Conservation (phyloP, 2,329 filamentous ascomycete genomes). For the Aspergillus caelatus region DNA sequence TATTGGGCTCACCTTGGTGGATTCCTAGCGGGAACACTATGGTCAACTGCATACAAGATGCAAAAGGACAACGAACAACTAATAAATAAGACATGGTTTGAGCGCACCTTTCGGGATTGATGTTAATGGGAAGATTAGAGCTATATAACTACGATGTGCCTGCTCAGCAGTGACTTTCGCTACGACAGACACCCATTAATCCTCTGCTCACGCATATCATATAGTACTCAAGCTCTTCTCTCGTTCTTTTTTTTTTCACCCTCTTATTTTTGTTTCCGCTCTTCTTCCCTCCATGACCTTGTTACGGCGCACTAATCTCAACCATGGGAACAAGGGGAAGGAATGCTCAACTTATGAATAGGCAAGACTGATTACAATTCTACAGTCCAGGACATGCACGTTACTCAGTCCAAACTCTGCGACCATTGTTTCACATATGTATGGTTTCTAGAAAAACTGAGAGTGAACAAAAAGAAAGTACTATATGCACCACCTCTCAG, state of each 20-base stretch:
- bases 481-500: not conserved
- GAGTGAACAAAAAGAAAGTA: not conserved
- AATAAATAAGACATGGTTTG: conserved; percentile 21
- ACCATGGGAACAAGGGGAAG: not conserved
- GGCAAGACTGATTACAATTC: not conserved
- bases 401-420: not conserved
- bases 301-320: not conserved
- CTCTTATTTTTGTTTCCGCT: not conserved
- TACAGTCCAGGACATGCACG: not conserved
- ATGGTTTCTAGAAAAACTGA: not conserved
- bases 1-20: conserved; percentile 48
- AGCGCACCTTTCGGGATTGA: conserved; percentile 9
- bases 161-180: not conserved
- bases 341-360: not conserved
- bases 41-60: conserved; percentile 17
- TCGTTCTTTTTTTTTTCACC: not conserved
- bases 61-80: conserved; percentile 15
- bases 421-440: not conserved
- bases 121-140: not conserved
- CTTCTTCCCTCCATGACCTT: not conserved
- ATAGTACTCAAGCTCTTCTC: not conserved
- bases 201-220: not conserved
- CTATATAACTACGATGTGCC: not conserved
- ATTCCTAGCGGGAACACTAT: conserved; percentile 39
- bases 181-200: not conserved